Evolutionary conservation across 345 rosid genomes (phyloP), one percentile per base, ranked within the genome.

Genomic region (Gossypium turneri): DNA sequence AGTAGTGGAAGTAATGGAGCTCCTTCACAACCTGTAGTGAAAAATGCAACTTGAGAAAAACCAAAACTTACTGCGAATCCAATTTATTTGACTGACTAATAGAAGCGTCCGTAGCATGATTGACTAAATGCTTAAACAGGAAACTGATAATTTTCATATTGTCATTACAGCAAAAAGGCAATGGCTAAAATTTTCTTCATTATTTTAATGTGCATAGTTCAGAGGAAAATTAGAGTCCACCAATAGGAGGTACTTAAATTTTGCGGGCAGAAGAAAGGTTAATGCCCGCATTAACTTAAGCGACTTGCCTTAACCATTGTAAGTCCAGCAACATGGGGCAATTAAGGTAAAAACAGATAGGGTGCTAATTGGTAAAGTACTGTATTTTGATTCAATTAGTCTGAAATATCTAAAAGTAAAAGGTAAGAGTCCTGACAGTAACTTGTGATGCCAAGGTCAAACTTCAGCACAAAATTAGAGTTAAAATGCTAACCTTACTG

Each of bases 1-100:
- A 92, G 88, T 20, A 94, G 83, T 12, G 96, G 97, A 78, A 92
- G 93, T 79, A 87, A 53, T 19, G 94, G 93, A 74, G 97, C 90
- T 59, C 95, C 97, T 2, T 89, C 88, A 48, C 91, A 90, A 77
- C 88, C 95, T 89, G 86, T 80, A 75, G 61, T 59, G 13, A 66
- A 50, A 67, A 60, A 27, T 47, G 43, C 16, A 60, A 47, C 52
- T 77, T 41, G 19, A 5, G 12, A 73, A 19, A 4, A 44, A 1
- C 57, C 57, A 70, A 47, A 41, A 19, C 7, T 44, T 27, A 22
- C n/a, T 34, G 62, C 20, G 61, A 34, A 29, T 75, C 68, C 47
- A 58, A 24, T 66, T 52, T 22, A 51, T n/a, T 55, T 17, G 64
- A 70, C 29, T 48, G 43, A 16, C 58, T 19, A 65, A 43, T 48